These are phyloP conservation scores for Pseudocercospora macadamiae DNA, from an alignment of 2,329 filamentous ascomycete genomes.

Conservation along the genomic window DNA sequence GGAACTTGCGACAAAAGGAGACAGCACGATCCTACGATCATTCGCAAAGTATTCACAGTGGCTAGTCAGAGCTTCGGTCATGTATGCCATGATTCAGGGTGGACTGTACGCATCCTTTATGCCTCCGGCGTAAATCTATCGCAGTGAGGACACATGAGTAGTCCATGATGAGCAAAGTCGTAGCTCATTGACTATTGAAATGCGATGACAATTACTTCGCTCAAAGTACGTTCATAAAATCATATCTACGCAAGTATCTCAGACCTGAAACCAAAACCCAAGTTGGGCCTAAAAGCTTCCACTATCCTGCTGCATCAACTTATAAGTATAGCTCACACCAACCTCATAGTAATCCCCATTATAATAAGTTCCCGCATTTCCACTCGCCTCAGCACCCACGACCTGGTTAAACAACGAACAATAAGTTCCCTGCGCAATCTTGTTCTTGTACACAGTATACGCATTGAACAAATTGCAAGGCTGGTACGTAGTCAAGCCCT, in stretches of 20 bases:
- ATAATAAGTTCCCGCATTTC: slow-evolving; percentile 11
- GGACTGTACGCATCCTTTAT: slow-evolving; percentile 87
- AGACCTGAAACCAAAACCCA: no score
- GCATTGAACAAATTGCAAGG: slow-evolving; percentile 34
- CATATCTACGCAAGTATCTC: neutral
- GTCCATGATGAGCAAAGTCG: no score
- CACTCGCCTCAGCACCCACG: slow-evolving; percentile 21
- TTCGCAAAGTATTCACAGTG: slow-evolving; percentile 26
- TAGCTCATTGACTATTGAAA: no score
- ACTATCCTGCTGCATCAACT: slow-evolving; percentile 8
- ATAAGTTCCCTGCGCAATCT: slow-evolving; percentile 30
- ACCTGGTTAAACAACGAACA: slow-evolving; percentile 30
- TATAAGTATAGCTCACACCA: slow-evolving; percentile 13
- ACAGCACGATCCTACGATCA: neutral
- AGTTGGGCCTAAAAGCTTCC: slow-evolving; percentile 7
- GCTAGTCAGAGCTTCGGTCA: slow-evolving; percentile 69
- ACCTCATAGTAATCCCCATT: slow-evolving; percentile 11
- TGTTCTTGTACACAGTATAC: slow-evolving; percentile 33
- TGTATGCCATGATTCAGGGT: slow-evolving; percentile 83
- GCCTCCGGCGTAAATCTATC: slow-evolving; percentile 67
- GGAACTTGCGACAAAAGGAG: neutral
- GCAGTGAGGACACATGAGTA: neutral
- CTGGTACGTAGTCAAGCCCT: slow-evolving; percentile 24
- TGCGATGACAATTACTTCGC: neutral
- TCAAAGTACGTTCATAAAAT: no score